Evolutionary conservation across 495 filamentous ascomycete genomes (phyloP).

Genomic region (Acidiella bohemica): DNA sequence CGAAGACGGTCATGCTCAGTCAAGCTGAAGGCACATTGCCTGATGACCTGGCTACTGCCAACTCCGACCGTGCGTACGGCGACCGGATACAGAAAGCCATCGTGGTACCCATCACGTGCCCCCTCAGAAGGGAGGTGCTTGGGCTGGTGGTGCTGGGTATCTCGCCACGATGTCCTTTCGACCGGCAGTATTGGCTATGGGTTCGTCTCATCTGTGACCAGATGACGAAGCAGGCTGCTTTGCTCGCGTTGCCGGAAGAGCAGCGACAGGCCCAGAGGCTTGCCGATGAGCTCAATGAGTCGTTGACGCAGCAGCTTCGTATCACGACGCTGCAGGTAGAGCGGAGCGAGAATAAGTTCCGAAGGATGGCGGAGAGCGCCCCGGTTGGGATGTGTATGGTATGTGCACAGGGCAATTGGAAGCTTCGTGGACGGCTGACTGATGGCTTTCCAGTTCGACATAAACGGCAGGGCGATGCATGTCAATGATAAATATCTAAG

Average conservation of each 20-base stretch:
- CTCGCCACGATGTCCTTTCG: conserved; percentile 51
- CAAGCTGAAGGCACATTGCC: conserved; percentile 44
- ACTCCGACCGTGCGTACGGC: conserved; percentile 47
- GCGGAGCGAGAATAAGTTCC: conserved; percentile 55
- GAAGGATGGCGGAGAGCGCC: conserved; percentile 55
- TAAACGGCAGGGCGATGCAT: conserved; percentile 45
- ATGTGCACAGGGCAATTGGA: not conserved
- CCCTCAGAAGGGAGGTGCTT: conserved; percentile 45
- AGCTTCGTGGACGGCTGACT: no score
- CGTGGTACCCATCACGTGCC: conserved; percentile 52
- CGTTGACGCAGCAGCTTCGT: conserved; percentile 51
- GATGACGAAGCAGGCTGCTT: conserved; percentile 51
- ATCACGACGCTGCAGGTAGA: conserved; percentile 50
- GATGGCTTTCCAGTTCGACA: conserved; percentile 40
- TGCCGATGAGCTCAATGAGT: conserved; percentile 49
- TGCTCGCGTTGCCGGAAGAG: conserved; percentile 56
- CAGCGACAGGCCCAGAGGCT: conserved; percentile 54
- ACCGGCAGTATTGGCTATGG: conserved; percentile 55
- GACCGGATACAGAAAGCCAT: conserved; percentile 47
- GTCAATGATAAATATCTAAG: conserved; percentile 60
- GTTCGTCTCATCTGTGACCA: conserved; percentile 50
- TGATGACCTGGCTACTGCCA: conserved; percentile 38
- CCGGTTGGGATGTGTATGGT: conserved; percentile 47
- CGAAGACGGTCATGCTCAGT: conserved; percentile 41
- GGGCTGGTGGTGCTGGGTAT: conserved; percentile 55